Conservation (phyloP, 331 rosid species). For the Quercus lobata region DNA sequence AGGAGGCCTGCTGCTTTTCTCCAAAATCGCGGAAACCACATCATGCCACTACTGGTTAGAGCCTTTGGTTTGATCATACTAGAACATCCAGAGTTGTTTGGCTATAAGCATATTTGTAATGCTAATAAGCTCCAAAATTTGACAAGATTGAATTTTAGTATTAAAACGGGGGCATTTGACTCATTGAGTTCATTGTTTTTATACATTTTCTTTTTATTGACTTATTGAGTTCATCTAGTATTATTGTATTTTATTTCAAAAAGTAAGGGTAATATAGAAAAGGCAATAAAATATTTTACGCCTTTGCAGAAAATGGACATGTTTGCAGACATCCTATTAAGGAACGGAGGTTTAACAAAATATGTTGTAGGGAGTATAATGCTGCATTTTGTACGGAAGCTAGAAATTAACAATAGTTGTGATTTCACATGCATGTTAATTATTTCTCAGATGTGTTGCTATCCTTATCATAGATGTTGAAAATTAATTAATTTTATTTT, state of each 20-base stretch:
- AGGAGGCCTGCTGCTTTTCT: conserved; percentile 3
- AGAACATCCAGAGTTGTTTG: neutral
- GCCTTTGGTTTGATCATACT: neutral
- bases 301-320: neutral
- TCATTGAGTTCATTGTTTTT: neutral
- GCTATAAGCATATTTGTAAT: neutral
- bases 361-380: neutral
- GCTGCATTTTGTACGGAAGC: neutral
- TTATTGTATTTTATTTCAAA: neutral
- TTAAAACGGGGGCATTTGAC: neutral
- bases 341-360: neutral
- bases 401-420: neutral
- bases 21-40: neutral
- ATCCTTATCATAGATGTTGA: neutral
- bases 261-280: neutral
- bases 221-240: neutral
- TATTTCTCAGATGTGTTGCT: neutral
- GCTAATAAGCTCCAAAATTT: neutral
- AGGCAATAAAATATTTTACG: neutral
- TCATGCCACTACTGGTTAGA: neutral
- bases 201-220: neutral
- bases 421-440: neutral
- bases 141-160: neutral
- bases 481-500: neutral
- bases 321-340: neutral